phyloP scores from a whole-genome alignment of 768 basidiomycete species.

The Russula earlei region DNA sequence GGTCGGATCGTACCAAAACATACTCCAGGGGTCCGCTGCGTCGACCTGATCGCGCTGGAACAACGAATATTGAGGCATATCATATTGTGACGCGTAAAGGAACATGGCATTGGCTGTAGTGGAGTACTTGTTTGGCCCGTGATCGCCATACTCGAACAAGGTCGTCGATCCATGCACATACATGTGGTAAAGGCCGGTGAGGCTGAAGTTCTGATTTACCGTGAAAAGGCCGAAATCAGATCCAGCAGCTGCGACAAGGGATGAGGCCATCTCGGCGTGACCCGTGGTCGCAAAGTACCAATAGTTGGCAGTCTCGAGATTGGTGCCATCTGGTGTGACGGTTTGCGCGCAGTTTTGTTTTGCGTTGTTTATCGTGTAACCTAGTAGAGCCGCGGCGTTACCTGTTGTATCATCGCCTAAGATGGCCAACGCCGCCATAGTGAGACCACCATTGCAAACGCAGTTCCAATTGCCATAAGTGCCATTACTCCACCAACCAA shows the following conservation, averaged over 20 bases:
- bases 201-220: constrained; percentile 57
- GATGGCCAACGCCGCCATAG: constrained; percentile 84
- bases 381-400: constrained; percentile 54
- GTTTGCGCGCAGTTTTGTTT: constrained; percentile 55
- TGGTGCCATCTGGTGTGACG: constrained; percentile 65
- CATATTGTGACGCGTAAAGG: constrained; percentile 62
- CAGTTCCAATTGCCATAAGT: constrained; percentile 97
- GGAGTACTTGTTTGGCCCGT: constrained; percentile 91
- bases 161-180: constrained; percentile 77
- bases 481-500: constrained; percentile 73
- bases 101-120: constrained; percentile 86
- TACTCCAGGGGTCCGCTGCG: constrained; percentile 43
- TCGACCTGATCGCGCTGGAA: constrained; percentile 82
- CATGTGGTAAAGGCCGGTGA: constrained; percentile 87
- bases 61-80: constrained; percentile 65
- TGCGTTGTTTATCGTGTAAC: constrained; percentile 63
- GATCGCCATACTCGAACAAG: constrained; percentile 75
- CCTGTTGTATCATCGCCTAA: constrained; percentile 75
- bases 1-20: constrained; percentile 89
- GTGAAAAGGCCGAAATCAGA: constrained; percentile 65
- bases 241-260: constrained; percentile 80
- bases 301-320: constrained; percentile 90
- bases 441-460: constrained; percentile 87
- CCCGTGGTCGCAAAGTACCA: constrained; percentile 94
- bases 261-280: constrained; percentile 79